Conservation (phyloP, 2,329 filamentous ascomycete genomes). For the Alternaria incomplexa region DNA sequence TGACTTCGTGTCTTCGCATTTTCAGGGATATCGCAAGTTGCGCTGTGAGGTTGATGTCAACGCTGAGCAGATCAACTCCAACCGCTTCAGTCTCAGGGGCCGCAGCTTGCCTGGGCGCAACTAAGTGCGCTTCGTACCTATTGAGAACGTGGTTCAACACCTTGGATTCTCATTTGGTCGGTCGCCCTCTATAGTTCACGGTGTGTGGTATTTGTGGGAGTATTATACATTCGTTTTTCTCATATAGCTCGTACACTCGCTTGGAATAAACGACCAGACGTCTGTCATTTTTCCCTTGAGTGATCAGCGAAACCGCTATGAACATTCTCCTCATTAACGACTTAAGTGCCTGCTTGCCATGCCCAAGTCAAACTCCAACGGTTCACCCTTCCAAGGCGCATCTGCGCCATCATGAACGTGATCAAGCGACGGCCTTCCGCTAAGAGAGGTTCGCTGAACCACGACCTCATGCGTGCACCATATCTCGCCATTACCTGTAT, state of each 20-base stretch:
- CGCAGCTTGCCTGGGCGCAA: not conserved
- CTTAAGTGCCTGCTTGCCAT: not conserved
- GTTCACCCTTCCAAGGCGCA: slow-evolving; percentile 8
- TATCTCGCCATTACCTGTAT: slow-evolving; percentile 8
- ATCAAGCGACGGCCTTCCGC: slow-evolving; percentile 11
- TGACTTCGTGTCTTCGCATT: too few species aligned
- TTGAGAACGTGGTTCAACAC: not conserved
- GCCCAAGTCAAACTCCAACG: not conserved
- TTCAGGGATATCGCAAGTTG: not conserved
- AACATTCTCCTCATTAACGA: not conserved
- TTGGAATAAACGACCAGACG: not conserved
- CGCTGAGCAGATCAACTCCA: not conserved
- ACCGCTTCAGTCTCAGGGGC: not conserved
- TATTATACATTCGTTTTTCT: not conserved
- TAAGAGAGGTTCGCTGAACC: slow-evolving; percentile 12
- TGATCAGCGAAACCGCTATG: not conserved
- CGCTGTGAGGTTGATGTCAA: not conserved
- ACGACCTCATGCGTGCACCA: slow-evolving; percentile 19
- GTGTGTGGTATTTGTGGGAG: not conserved
- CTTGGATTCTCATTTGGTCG: not conserved
- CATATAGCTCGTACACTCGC: not conserved
- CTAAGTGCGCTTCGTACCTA: not conserved
- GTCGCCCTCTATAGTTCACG: not conserved
- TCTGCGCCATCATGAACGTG: not conserved
- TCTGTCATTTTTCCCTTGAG: not conserved